Evolutionary conservation across 2,329 filamentous ascomycete species (phyloP), one percentile per base, ranked within the genome.

Genomic region (Bipolaris gigantea): DNA sequence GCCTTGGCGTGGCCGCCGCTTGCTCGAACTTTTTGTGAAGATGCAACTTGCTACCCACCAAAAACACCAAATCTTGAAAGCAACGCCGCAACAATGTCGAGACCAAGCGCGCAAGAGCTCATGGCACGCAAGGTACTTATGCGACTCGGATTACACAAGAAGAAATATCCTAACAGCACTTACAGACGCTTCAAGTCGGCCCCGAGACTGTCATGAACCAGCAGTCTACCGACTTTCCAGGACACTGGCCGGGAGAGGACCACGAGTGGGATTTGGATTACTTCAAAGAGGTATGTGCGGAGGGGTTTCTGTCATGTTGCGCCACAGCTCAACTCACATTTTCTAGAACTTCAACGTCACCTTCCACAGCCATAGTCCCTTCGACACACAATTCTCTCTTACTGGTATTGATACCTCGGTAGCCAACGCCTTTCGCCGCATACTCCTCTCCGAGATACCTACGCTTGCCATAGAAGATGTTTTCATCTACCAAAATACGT

Each of bases 381-480:
- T 85, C 71, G 86, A 96, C 68, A 81, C 90, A 39, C 88, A 88
- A 51, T 99, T 99, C 80, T 97, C 92, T 32, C 85, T 99, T 60
- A 83, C 96, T 66, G 92, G 93, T 64, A 79, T 97, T 66, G 94
- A 99, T 73, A 92, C 94, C 69, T 88, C 91, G 50, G 86, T 99
- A 72, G 91, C 94, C 70, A 99, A 99, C 75, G 94, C 95, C 70
- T 96, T 97, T 81, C 92, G 94, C 57, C 91, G 94, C 67, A 97
- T 97, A 67, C 83, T 97, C 68, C 89, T 99, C 75, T 85, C 93
- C 64, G 95, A 99, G 79, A 89, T 99, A 48, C 92, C 93, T 16
- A 94, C 92, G 2, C 83, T 99, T 41, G 94, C 95, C 63, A 92
- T 99, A 69, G 94, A 99, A 80, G 88, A 86, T 59, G 90, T 96